These are phyloP conservation scores for Cercospora sp. DNA, from an alignment of 2,329 filamentous ascomycete species.

Conservation along the genomic window DNA sequence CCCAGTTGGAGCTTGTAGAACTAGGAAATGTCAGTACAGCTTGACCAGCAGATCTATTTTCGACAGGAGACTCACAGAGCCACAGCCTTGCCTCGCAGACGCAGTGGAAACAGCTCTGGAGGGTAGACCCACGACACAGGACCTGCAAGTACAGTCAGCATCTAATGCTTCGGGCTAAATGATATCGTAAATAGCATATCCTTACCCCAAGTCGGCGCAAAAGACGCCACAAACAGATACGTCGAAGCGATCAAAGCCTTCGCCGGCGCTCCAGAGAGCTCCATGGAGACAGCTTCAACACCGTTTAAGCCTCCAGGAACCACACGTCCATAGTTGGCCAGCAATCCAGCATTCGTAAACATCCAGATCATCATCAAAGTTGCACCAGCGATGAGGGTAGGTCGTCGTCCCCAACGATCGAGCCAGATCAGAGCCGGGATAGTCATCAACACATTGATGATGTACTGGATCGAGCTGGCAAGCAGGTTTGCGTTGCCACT, in stretches of 20 bases:
- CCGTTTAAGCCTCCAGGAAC: constrained; percentile 40
- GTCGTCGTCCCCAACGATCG: constrained; percentile 73
- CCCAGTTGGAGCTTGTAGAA: constrained; percentile 57
- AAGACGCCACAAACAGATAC: constrained; percentile 72
- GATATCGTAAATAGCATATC: fast-evolving
- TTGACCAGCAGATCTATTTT: too few relatives aligned
- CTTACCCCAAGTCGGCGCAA: constrained; percentile 55
- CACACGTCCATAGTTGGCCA: constrained; percentile 60
- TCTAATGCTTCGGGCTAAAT: fast-evolving
- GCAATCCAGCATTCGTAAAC: constrained; percentile 62
- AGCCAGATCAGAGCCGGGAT: constrained; percentile 73
- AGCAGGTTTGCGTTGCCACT: constrained; percentile 57
- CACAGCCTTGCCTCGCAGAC: constrained; percentile 62
- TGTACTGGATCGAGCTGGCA: constrained; percentile 69
- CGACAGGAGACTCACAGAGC: constrained; percentile 41
- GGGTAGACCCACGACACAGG: constrained; percentile 66
- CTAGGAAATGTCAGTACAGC: neutral
- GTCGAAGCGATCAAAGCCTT: constrained; percentile 61
- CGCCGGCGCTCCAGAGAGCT: constrained; percentile 42
- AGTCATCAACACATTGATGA: constrained; percentile 77
- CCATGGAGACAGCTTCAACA: constrained; percentile 43
- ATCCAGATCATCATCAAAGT: constrained; percentile 64
- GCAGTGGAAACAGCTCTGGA: constrained; percentile 65
- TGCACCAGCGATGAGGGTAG: constrained; percentile 64
- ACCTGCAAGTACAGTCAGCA: neutral